Evolutionary conservation across 108 stramenopile species (phyloP), one percentile per base, ranked within the genome.

Genomic region (Nannochloropsis gaditana): DNA sequence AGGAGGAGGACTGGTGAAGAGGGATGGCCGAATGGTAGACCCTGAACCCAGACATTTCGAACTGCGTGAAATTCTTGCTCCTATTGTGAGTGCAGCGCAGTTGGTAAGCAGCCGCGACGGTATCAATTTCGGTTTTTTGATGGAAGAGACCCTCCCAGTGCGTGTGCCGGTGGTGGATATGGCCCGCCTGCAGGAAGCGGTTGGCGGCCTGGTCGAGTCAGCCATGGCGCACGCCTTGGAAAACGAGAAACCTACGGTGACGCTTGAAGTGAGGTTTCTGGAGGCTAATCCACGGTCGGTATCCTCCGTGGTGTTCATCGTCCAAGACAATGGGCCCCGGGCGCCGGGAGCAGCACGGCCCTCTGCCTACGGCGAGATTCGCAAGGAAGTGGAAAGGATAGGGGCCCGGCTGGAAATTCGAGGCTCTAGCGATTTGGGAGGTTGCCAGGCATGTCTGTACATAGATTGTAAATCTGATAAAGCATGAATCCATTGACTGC

Each of bases 61-160:
- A 73, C n/a, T 73, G 59, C 59, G 59, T 15, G 3, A n/a, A n/a
- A n/a, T 73, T 73, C n/a, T 73, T 15, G 59, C 59, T n/a, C 59
- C 59, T 73, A n/a, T 73, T 73, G 59, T 73, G 59, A 73, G 59
- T 73, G 59, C 59, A 73, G 59, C 59, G n/a, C 59, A 73, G n/a
- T 73, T 73, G 8, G 59, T 73, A n/a, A 73, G 59, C 6, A 73
- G 59, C n/a, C 59, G 59, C 19, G 59, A 73, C n/a, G 59, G 59
- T 15, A 73, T 73, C n/a, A 73, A n/a, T n/a, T 73, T 73, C 8
- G 15, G 15, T n/a, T 73, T 73, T 73, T 73, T 73, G 19, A 15
- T n/a, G 59, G 59, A 3, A n/a, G 59, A 73, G 59, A n/a, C 15
- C n/a, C n/a, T 73, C 19, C 59, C 59, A 73, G n/a, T n/a, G 59